Conservation (phyloP, 169 alveolate species). For the Blepharisma undulans region DNA sequence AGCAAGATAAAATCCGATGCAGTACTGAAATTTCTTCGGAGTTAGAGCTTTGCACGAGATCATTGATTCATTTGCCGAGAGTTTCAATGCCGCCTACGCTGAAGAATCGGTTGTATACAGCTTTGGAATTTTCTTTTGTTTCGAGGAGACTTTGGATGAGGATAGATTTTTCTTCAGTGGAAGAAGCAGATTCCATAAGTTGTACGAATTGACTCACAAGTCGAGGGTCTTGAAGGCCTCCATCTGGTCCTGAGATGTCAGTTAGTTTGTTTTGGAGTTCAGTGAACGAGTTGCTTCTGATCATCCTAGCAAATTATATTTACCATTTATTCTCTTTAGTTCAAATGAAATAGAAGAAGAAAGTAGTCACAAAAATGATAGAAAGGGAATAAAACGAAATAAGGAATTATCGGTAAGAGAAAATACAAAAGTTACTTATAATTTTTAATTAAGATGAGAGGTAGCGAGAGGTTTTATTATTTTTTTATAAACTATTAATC, state of each 20-base stretch:
- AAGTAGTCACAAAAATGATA: not conserved
- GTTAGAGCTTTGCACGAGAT: not conserved
- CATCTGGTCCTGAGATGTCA: constrained; percentile 24
- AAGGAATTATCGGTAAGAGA: not conserved
- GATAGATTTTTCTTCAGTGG: not conserved
- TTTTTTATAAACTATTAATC: not conserved
- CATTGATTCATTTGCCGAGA: constrained; percentile 31
- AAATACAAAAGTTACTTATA: not conserved
- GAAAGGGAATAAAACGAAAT: not conserved
- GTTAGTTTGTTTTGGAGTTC: constrained; percentile 25
- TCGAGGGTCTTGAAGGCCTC: constrained; percentile 34
- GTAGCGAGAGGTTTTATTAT: not conserved
- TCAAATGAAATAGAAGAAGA: not conserved
- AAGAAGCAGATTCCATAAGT: constrained; percentile 9
- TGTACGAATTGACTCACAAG: not conserved
- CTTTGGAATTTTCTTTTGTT: not conserved
- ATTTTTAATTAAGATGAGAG: not conserved
- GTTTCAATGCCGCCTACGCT: constrained; percentile 33
- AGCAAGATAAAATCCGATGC: constrained; percentile 6
- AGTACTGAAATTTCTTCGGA: not conserved
- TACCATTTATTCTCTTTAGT: not conserved
- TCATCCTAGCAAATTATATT: not conserved
- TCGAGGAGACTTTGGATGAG: not conserved
- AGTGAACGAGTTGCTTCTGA: not conserved
- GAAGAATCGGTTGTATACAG: not conserved